Evolutionary conservation across 805 yeast species (phyloP).

Genomic region (Yarrowia porcina): DNA sequence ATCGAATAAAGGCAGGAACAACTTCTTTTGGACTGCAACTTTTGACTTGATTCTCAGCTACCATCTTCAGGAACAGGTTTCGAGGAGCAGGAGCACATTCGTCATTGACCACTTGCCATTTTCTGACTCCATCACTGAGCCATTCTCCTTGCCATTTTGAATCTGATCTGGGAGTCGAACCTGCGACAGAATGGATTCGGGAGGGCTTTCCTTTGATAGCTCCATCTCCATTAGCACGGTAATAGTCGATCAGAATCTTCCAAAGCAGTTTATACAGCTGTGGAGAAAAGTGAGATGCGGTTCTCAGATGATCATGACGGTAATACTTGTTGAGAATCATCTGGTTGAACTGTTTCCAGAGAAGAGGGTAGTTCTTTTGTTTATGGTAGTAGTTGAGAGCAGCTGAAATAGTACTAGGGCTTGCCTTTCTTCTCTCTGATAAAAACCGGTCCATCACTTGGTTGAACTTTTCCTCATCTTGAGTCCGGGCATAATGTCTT

Average conservation of each 20-base stretch:
- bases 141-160: background rate
- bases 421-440: background rate
- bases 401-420: constrained; percentile 4
- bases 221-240: background rate
- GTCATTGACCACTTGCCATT: background rate
- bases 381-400: constrained; percentile 8
- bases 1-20: background rate
- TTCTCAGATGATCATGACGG: background rate
- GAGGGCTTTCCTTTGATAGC: background rate
- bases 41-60: background rate
- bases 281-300: background rate
- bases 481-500: constrained; percentile 1
- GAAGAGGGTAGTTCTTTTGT: background rate
- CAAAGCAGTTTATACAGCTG: background rate
- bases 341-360: background rate
- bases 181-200: background rate
- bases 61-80: constrained; percentile 16
- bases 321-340: background rate
- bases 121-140: background rate
- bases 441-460: background rate
- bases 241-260: constrained; percentile 1
- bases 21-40: background rate
- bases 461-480: background rate
- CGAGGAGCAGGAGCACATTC: constrained; percentile 19
- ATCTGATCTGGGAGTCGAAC: background rate